Percentiles rank a stretch among this genome's conserved stretches.
phyloP scores from a whole-genome alignment of 2,329 filamentous ascomycete genomes.

The Pestalotiopsis sp. region DNA sequence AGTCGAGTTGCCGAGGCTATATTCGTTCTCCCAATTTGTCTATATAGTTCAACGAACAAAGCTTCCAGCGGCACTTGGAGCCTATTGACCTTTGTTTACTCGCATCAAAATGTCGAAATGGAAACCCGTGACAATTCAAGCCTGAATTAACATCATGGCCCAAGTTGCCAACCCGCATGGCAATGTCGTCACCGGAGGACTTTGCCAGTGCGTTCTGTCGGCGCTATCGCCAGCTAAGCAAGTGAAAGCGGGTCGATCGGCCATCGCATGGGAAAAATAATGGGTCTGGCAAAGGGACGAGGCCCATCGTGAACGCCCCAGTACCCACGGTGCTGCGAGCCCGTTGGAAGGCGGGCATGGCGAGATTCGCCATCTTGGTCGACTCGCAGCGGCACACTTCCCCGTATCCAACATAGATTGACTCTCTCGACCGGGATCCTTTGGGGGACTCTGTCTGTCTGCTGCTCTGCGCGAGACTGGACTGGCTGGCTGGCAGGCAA shows the following conservation, averaged over 20 bases:
- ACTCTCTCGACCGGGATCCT: background rate
- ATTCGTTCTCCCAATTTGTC: background rate
- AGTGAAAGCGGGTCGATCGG: conserved; percentile 15
- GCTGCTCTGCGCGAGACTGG: background rate
- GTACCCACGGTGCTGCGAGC: conserved; percentile 6
- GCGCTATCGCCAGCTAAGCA: conserved; percentile 7
- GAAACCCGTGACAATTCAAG: background rate
- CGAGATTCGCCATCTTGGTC: background rate
- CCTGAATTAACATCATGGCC: background rate
- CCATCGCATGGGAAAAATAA: conserved; percentile 14
- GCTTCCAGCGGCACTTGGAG: background rate
- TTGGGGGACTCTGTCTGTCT: background rate
- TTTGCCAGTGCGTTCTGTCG: conserved; percentile 13
- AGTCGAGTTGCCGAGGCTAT: background rate
- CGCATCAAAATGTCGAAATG: background rate
- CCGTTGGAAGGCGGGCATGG: conserved; percentile 6
- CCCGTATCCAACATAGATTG: conserved; percentile 4
- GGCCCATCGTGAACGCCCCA: conserved; percentile 15
- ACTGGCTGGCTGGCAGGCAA: background rate
- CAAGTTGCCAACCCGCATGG: background rate
- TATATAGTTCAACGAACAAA: background rate
- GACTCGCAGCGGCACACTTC: conserved; percentile 5
- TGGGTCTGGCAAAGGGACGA: conserved; percentile 2
- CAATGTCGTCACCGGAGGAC: background rate
- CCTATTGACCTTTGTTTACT: background rate